A percentile compares a stretch with the other conserved stretches of the same genome.
These are phyloP conservation scores for Aspergillus felis DNA, from an alignment of 2,329 filamentous ascomycete species.

Conservation along the genomic window DNA sequence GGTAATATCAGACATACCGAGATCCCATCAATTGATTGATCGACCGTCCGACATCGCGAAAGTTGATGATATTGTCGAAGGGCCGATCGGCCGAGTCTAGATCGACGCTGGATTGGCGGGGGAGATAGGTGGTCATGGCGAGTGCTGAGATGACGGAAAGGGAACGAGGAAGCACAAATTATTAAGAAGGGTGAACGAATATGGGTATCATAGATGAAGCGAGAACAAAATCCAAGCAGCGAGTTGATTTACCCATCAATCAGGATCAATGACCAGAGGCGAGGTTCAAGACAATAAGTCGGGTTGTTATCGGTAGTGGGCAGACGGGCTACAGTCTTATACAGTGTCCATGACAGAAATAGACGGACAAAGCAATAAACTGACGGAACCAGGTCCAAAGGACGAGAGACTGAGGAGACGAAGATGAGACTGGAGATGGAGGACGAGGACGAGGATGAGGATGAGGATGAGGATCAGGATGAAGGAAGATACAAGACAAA, in stretches of 20 bases:
- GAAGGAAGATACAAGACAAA: background rate
- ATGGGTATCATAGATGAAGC: background rate
- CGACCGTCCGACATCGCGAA: conserved; percentile 69
- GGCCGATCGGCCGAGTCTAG: conserved; percentile 31
- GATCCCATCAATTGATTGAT: conserved; percentile 58
- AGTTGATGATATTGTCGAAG: conserved; percentile 65
- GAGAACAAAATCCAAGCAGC: background rate
- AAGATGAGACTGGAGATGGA: background rate
- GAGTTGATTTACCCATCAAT: background rate
- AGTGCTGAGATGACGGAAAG: background rate
- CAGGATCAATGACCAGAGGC: background rate
- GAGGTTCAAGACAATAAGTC: background rate
- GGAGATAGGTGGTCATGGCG: conserved; percentile 7
- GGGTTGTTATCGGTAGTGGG: background rate
- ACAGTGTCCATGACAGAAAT: background rate
- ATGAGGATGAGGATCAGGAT: background rate
- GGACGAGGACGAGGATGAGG: no score
- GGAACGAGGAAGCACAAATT: background rate
- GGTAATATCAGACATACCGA: conserved; percentile 42
- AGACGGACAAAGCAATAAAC: background rate
- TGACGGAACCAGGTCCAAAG: background rate
- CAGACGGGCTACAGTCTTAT: background rate
- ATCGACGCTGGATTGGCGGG: conserved; percentile 28
- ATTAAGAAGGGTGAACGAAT: background rate
- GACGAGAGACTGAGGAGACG: background rate